These are phyloP conservation scores for Daldinia caldariorum DNA, from an alignment of 495 filamentous ascomycete species.

Conservation along the genomic window DNA sequence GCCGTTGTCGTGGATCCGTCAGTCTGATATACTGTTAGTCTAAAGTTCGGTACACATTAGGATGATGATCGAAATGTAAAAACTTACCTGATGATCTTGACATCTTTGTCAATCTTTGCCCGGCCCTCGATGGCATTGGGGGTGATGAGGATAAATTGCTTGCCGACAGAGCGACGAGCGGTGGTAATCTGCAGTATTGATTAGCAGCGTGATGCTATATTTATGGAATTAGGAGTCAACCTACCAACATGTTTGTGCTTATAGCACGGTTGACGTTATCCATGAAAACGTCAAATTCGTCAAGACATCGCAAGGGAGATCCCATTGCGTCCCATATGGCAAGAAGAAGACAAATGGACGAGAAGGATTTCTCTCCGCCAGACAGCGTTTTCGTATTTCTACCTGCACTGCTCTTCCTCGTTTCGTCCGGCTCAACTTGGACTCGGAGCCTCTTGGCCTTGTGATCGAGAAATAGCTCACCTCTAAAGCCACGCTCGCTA, in stretches of 20 bases:
- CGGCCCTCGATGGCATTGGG: slow-evolving; percentile 85
- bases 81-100: slow-evolving; percentile 83
- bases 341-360: slow-evolving; percentile 90
- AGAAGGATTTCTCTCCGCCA: slow-evolving; percentile 97
- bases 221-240: slow-evolving; percentile 31
- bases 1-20: slow-evolving; percentile 67
- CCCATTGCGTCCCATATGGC: slow-evolving; percentile 99
- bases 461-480: slow-evolving; percentile 82
- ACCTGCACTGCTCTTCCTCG: slow-evolving; percentile 67
- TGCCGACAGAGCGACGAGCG: slow-evolving; percentile 82
- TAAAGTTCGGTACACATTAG: not conserved
- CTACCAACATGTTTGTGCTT: slow-evolving; percentile 93
- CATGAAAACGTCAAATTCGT: slow-evolving; percentile 99
- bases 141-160: slow-evolving; percentile 97
- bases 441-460: slow-evolving; percentile 75
- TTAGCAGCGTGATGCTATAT: slow-evolving; percentile 23
- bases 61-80: not conserved
- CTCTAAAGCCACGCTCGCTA: slow-evolving; percentile 87
- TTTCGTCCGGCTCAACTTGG: slow-evolving; percentile 84
- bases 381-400: slow-evolving; percentile 90
- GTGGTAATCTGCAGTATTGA: slow-evolving; percentile 70
- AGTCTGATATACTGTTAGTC: slow-evolving; percentile 38
- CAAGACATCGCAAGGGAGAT: slow-evolving; percentile 89
- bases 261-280: slow-evolving; percentile 94
- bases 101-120: slow-evolving; percentile 73